Evolutionary conservation across 148 eudicot genomes (phyloP), one percentile per base, ranked within the genome.

Genomic region (Cornus suecica): DNA sequence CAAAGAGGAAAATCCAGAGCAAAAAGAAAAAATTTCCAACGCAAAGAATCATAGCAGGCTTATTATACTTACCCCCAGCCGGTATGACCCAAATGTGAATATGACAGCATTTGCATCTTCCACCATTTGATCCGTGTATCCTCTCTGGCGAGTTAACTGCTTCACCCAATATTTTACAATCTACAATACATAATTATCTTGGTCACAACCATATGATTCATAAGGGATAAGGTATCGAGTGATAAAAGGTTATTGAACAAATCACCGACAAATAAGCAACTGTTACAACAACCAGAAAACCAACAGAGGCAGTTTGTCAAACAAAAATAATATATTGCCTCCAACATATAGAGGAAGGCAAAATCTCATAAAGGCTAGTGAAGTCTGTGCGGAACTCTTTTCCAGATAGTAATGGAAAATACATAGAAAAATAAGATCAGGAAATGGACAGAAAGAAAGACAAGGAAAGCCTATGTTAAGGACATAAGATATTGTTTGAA

Each of bases 31-130:
- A n/a, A n/a, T n/a, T n/a, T n/a, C n/a, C n/a, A n/a, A n/a, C n/a
- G n/a, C n/a, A 74, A 65, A 64, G 41, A 65, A 74, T 4, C 34
- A 27, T 32, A 37, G 74, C 58, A 41, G 26, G 26, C 69, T 31
- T 14, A 77, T 31, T 14, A 77, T 68, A 81, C 84, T 81, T 78
- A 84, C 87, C 77, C 87, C 87, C 81, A 84, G 54, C 71, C 84
- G 77, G 65, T 81, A 84, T 13, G 87, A 84, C 26, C 87, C 87
- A 84, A 84, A 84, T 27, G 87, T 84, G 76, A 81, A 78, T 60
- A 84, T 81, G 18, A 81, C 69, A 65, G 87, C 87, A 84, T 81
- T 84, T 64, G 87, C 87, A 71, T 84, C 84, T 41, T 84, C 84
- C 69, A 78, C 87, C 87, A 78, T 81, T 76, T 84, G 87, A 72